These are phyloP conservation scores for Rubia peregrina DNA, from an alignment of 305 asterid species.

Conservation along the genomic window DNA sequence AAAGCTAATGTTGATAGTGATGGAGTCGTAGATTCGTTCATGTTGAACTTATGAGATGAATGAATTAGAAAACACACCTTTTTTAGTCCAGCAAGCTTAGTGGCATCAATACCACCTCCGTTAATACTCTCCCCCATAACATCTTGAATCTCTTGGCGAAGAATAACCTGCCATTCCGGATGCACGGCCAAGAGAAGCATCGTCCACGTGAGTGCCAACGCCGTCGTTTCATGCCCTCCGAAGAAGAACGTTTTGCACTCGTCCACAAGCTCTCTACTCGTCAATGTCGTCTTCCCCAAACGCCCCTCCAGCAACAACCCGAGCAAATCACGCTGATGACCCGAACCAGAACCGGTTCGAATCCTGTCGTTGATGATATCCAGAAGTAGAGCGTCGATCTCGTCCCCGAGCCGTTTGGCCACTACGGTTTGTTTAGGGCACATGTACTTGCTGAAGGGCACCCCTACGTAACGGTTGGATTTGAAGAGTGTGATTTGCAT, in stretches of 20 bases:
- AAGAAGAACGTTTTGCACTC: constrained; percentile 93
- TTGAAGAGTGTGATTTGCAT: constrained; percentile 67
- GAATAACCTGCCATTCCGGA: constrained; percentile 56
- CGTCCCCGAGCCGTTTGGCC: constrained; percentile 54
- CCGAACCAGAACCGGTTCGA: constrained; percentile 9
- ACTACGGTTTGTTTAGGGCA: constrained; percentile 38
- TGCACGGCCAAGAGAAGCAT: constrained; percentile 55
- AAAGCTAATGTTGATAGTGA: neutral
- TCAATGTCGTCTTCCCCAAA: constrained; percentile 29
- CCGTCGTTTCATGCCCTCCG: constrained; percentile 89
- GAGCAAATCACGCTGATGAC: constrained; percentile 35
- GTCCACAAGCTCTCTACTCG: constrained; percentile 60
- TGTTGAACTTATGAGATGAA: neutral
- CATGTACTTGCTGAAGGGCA: constrained; percentile 55
- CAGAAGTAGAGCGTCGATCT: constrained; percentile 47
- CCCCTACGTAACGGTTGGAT: constrained; percentile 68
- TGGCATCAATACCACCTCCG: constrained; percentile 37
- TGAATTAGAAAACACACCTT: constrained; percentile 36
- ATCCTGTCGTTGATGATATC: constrained; percentile 31
- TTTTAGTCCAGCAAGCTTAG: constrained; percentile 54
- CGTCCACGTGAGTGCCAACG: constrained; percentile 77
- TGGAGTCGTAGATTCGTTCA: neutral
- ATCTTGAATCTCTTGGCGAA: constrained; percentile 58
- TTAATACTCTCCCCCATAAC: constrained; percentile 32
- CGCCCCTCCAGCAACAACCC: constrained; percentile 46